phyloP scores from a whole-genome alignment of 352 stramenopile species.

The Globisporangium abappressorium region DNA sequence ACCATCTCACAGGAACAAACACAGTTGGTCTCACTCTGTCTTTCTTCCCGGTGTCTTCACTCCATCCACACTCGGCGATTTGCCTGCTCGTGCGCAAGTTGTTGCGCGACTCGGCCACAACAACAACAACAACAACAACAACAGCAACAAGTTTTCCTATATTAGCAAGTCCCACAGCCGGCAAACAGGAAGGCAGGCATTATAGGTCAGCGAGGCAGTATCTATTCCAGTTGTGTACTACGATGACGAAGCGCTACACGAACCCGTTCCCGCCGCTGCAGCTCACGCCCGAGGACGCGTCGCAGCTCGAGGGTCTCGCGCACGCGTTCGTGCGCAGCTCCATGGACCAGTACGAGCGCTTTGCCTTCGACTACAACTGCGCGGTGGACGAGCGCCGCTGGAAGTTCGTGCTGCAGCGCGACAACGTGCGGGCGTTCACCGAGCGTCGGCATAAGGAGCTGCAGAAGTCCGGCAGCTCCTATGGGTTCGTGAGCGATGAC shows the following conservation, averaged over 20 bases:
- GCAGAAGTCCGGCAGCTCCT: background rate
- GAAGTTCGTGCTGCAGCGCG: conserved; percentile 15
- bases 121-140: too few species aligned
- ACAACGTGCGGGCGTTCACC: conserved; percentile 10
- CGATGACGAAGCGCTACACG: background rate
- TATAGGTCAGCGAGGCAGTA: background rate
- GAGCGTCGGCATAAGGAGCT: conserved; percentile 5
- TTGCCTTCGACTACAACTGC: conserved; percentile 5
- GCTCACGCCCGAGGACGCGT: conserved; percentile 14
- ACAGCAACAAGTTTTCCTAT: background rate
- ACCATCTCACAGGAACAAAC: background rate
- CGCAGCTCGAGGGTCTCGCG: conserved; percentile 13
- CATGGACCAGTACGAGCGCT: conserved; percentile 16
- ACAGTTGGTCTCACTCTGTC: background rate
- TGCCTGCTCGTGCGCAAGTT: background rate
- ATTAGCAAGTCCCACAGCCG: background rate
- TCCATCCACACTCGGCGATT: background rate
- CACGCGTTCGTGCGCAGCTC: conserved; percentile 9
- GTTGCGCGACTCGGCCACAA: background rate
- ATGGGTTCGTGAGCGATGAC: background rate
- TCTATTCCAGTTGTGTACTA: background rate
- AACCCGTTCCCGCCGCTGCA: conserved; percentile 15
- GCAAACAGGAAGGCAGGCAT: too few species aligned
- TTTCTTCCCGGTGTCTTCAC: background rate
- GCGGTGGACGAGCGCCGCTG: conserved; percentile 14